Evolutionary conservation across 495 filamentous ascomycete species (phyloP), one percentile per base, ranked within the genome.

Genomic region (Penicillium verhagenii): DNA sequence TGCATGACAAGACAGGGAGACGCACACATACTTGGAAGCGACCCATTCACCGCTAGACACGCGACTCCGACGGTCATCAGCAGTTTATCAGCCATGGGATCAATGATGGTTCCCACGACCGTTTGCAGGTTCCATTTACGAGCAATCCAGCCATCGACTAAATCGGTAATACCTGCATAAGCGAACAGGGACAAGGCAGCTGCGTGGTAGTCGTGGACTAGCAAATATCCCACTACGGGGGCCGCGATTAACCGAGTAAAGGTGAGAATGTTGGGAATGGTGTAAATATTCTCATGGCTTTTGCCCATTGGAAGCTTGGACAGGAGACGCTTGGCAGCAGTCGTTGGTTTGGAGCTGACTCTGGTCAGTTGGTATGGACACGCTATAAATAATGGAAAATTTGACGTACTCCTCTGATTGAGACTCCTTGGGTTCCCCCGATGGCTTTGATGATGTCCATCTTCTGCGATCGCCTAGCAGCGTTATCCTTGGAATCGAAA

Each of bases 41-140:
- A 79, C 0, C 89, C 92, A 52, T 95, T 89, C 37, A 87, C 74
- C 6, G 91, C 92, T 35, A 97, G 67, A 54, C 86, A 88, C 6
- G 91, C 86, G 0, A 92, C 93, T 50, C 95, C 74, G 28, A 96
- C 80, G 3, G 92, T 96, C 94, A 98, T 97, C 55, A 97, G 77
- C 10, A 84, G 83, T 77, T 97, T 97, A 66, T 97, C 93, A 13
- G 93, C 93, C 88, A 96, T 94, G 10, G 93, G 93, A 62, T 97
- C 93, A 50, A 98, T 91, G 28, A 98, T 85, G 44, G 88, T 92
- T n/a, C 94, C 94, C 13, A 97, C 91, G 1, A 98, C 95, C 0
- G 94, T 97, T 71, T 92, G 86, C 10, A 90, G 83, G 35, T 92
- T 86, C 81, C 87, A 97, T 45, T 78, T 79, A 38, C 94, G 84